These are phyloP conservation scores for Oxyria digyna DNA, from an alignment of 148 eudicot genomes.

Conservation along the genomic window DNA sequence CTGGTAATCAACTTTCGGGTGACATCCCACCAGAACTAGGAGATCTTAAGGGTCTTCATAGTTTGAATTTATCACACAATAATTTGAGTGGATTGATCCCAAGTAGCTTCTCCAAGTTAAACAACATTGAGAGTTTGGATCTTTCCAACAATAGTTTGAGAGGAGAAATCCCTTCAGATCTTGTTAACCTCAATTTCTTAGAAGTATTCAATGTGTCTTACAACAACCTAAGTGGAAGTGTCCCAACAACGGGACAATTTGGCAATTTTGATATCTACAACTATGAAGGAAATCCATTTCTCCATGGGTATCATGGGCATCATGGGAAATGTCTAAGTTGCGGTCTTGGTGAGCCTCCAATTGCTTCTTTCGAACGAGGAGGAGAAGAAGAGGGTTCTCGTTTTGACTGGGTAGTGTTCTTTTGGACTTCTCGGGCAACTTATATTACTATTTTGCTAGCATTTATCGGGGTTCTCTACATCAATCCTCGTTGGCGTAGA, in stretches of 20 bases:
- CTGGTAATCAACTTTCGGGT: conserved; percentile 10
- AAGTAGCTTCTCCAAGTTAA: not conserved
- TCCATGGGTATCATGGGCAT: conserved; percentile 9
- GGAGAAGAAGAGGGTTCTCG: not conserved
- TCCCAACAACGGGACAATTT: too few species aligned
- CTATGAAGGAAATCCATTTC: too few species aligned
- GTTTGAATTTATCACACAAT: conserved; percentile 13
- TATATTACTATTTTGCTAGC: not conserved
- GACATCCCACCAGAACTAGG: conserved; percentile 12
- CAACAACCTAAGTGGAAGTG: too few species aligned
- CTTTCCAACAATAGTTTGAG: too few species aligned
- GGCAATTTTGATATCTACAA: too few species aligned
- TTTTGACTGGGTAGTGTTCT: not conserved
- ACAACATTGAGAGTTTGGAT: too few species aligned
- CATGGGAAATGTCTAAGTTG: not conserved
- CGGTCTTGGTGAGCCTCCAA: not conserved
- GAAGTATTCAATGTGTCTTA: too few species aligned
- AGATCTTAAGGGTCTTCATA: not conserved
- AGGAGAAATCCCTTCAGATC: too few species aligned
- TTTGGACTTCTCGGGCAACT: not conserved
- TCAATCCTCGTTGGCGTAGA: not conserved
- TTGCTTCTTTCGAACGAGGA: not conserved
- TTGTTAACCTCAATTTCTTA: too few species aligned
- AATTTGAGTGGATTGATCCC: too few species aligned
- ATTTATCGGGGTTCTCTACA: not conserved